phyloP scores from a whole-genome alignment of 495 filamentous ascomycete species.

The Xylaria venustula region DNA sequence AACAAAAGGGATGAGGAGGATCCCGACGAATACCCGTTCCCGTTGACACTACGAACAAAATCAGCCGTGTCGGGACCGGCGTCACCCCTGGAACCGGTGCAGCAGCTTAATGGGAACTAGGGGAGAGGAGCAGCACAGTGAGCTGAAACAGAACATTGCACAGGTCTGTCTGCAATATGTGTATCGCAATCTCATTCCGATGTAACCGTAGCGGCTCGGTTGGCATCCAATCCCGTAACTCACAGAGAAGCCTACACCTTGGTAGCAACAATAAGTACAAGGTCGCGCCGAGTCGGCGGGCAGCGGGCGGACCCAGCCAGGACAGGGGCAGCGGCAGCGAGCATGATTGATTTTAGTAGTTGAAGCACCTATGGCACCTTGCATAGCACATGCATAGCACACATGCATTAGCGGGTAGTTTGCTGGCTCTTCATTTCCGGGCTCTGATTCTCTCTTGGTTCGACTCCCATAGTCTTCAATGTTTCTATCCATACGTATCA shows the following conservation, averaged over 20 bases:
- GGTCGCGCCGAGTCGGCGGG: too few relatives aligned
- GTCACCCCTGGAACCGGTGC: constrained; percentile 37
- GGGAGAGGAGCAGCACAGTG: background rate
- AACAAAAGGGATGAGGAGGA: constrained; percentile 84
- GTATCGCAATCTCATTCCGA: background rate
- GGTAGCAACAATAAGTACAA: too few relatives aligned
- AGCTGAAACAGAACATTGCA: too few relatives aligned
- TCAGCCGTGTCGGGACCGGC: constrained; percentile 26
- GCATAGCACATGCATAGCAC: constrained; percentile 8
- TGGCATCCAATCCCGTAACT: too few relatives aligned
- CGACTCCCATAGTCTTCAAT: background rate
- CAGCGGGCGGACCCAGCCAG: background rate
- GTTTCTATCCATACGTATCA: background rate
- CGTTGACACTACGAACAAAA: constrained; percentile 69
- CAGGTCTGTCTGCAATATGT: too few relatives aligned
- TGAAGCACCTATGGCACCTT: background rate
- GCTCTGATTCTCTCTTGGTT: background rate
- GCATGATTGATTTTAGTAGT: constrained; percentile 2
- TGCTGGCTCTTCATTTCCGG: background rate
- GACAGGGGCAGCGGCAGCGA: background rate
- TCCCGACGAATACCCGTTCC: constrained; percentile 89
- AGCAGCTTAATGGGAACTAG: constrained; percentile 41
- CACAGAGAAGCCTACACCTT: too few relatives aligned
- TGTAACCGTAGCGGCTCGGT: too few relatives aligned
- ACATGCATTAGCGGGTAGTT: constrained; percentile 10